Evolutionary conservation across 805 yeast species (phyloP), one percentile per base, ranked within the genome.

Genomic region (Barnettozyma botsteinii): DNA sequence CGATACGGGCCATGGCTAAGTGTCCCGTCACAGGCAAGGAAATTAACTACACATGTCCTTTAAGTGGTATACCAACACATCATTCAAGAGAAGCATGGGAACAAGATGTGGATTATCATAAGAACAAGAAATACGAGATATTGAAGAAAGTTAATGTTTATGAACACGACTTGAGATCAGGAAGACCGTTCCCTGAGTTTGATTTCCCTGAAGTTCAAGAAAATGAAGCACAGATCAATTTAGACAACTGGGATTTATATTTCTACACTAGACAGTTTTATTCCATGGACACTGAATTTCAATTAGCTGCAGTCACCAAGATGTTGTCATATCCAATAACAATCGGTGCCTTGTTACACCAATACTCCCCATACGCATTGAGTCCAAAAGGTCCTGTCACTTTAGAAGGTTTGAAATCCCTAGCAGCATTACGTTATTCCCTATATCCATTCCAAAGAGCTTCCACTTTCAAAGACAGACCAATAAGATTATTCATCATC

Each of bases 211-310:
- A 76, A 4, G 72, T 69, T 13, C 94, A 85, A 61, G 84, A 80
- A 38, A 70, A 68, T 37, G 97, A 89, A 57, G 79, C 80, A 46
- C 65, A 73, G 45, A 77, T 88, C 45, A 88, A 87, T 58, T 75
- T 87, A 58, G 69, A 79, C 35, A 80, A 75, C 60, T 93, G 98
- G 98, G 98, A 93, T 62, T 70, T 93, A 9, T 91, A 78, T 55
- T 82, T 93, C 58, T 93, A 91, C 62, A 91, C 98, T 0, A 75
- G 98, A 60, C 83, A 83, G 52, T 93, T 86, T 60, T 82, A 79
- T 53, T 91, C 97, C 5, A 91, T 93, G 98, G 96, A 93, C 62
- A 85, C 96, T 5, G 96, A 89, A 62, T 91, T 86, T 67, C 94
- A 91, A 62, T 69, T 91, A 57, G 98, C 98, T 1, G 94, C 95